Base-by-base conservation (phyloP, 176 grass and related monocot genomes). In the Urochloa ruziziensis region DNA sequence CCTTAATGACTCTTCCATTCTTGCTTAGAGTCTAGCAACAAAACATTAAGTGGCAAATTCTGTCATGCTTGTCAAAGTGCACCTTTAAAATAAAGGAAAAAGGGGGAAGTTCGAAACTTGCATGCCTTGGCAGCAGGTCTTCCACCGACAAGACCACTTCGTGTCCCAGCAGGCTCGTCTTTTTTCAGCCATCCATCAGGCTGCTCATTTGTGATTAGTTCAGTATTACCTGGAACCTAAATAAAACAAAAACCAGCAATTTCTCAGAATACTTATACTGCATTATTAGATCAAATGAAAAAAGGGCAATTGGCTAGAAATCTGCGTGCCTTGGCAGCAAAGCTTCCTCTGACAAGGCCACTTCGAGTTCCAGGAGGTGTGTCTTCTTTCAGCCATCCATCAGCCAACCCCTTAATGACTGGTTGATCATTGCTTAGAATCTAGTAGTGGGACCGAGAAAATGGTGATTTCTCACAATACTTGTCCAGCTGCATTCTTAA, bases 371-470 rank as follows among this genome's bases (percentile, higher is more conserved):
- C 34, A 81, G 42, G 64, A 81, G 64, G 49, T 0, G 0, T 23
- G 11, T 82, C 54, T 74, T 85, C 91, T 82, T 78, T 93, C 37
- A 52, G 56, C 77, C 60, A 90, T 51, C 91, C 91, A 68, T 79
- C 63, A 54, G 88, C 77, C 78, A 93, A 64, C 32, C 49, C 81
- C 24, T 62, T 53, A 82, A 47, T 51, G 54, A 13, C 36, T 73
- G 75, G 30, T 14, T 48, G 58, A 53, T 78, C 82, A 64, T 90
- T 86, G 67, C 51, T 74, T 59, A 54, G 65, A 76, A 27, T 75
- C 88, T 90, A 86, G 29, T 48, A 64, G 73, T 79, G 49, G 68
- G 77, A 67, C 54, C 49, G 79, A 66, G 33, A 79, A 23, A n/a
- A 56, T n/a, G 2, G 16, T 10, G 40, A 57, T 23, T 17, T 81